Conservation (phyloP, 2,329 filamentous ascomycete genomes). For the Zasmidium angulare region DNA sequence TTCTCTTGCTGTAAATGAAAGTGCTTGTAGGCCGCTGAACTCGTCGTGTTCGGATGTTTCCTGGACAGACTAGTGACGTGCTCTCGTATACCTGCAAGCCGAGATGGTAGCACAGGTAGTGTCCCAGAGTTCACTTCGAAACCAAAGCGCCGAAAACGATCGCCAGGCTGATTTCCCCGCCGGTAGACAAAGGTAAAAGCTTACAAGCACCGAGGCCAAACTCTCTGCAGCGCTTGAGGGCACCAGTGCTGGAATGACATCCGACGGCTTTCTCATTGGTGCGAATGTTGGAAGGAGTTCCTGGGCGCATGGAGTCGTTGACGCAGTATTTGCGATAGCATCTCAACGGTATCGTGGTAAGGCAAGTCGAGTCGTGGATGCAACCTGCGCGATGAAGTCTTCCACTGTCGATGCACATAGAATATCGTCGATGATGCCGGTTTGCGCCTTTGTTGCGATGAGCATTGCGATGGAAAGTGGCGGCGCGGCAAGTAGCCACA, state of each 20-base stretch:
- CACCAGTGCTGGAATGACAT: not conserved
- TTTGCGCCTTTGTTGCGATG: too few species aligned
- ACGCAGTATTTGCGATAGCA: not conserved
- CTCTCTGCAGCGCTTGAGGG: not conserved
- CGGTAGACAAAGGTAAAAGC: not conserved
- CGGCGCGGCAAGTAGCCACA: too few species aligned
- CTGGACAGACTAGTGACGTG: not conserved
- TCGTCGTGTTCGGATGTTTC: too few species aligned
- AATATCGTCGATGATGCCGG: too few species aligned
- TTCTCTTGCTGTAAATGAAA: too few species aligned
- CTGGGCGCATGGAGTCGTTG: not conserved
- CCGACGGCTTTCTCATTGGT: not conserved
- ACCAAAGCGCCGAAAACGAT: not conserved
- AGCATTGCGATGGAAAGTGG: too few species aligned
- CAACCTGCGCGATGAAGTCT: too few species aligned
- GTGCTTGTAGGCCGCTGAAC: too few species aligned
- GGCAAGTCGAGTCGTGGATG: too few species aligned
- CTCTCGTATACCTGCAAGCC: not conserved
- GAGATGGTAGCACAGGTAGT: not conserved
- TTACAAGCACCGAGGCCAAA: not conserved
- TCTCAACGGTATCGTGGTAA: too few species aligned
- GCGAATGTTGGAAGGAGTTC: not conserved
- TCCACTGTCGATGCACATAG: too few species aligned
- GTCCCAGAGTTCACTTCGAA: not conserved
- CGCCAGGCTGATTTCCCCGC: not conserved